Evolutionary conservation across 202 grass and related monocot species (phyloP).

Genomic region (Cymbopogon flexuosus): DNA sequence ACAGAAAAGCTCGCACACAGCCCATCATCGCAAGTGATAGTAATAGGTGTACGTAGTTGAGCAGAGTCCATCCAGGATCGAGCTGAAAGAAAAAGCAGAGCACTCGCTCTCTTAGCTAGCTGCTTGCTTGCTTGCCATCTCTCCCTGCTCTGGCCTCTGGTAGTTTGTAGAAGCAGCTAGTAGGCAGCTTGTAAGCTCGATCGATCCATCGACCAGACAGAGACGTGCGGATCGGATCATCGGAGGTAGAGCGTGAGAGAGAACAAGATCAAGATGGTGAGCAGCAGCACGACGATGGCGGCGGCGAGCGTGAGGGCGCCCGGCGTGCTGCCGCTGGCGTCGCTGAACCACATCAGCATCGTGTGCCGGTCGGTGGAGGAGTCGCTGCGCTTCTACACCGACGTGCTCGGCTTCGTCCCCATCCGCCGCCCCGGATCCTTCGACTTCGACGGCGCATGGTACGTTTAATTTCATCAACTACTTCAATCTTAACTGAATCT

Average conservation of each 20-base stretch:
- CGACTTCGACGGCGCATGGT: conserved; percentile 75
- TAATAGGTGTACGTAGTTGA: neutral
- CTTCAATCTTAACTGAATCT: too few species aligned
- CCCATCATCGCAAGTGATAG: neutral
- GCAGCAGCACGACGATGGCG: conserved; percentile 16
- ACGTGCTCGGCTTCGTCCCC: conserved; percentile 79
- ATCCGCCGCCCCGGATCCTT: conserved; percentile 68
- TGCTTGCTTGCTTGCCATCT: too few species aligned
- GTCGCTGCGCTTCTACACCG: conserved; percentile 73
- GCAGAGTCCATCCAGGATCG: neutral
- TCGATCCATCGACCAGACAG: too few species aligned
- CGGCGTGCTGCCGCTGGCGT: conserved; percentile 64
- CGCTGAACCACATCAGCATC: conserved; percentile 91
- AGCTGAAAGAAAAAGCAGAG: neutral
- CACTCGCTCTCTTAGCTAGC: too few species aligned
- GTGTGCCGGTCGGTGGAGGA: conserved; percentile 65
- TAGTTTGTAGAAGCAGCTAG: too few species aligned
- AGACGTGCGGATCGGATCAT: too few species aligned
- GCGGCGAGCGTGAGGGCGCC: neutral
- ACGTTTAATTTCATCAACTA: too few species aligned
- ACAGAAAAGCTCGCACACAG: too few species aligned
- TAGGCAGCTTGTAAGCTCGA: too few species aligned
- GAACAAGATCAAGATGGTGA: conserved; percentile 33
- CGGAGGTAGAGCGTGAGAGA: too few species aligned
- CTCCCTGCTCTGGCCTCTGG: too few species aligned